These are phyloP conservation scores for Aspergillus coremiiformis DNA, from an alignment of 495 filamentous ascomycete species.

Conservation along the genomic window DNA sequence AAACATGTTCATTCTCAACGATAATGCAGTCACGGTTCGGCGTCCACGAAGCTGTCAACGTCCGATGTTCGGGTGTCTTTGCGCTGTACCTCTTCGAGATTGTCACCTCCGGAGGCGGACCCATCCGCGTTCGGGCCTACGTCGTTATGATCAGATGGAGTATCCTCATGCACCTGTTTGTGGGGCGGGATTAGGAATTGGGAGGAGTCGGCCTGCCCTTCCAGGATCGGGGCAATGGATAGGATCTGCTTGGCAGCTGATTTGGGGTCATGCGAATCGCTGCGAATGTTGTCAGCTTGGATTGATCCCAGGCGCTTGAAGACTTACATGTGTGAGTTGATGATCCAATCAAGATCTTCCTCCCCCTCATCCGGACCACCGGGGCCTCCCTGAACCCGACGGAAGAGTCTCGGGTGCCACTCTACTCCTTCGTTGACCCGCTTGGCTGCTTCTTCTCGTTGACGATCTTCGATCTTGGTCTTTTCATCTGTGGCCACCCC, in stretches of 20 bases:
- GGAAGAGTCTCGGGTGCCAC: slow-evolving; percentile 85
- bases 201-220: slow-evolving; percentile 51
- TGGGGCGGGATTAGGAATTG: slow-evolving; percentile 39
- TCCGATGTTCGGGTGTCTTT: slow-evolving; percentile 43
- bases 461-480: slow-evolving; percentile 83
- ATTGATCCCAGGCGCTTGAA: not conserved
- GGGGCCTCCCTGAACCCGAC: slow-evolving; percentile 62
- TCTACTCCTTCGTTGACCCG: slow-evolving; percentile 74
- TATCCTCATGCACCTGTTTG: slow-evolving; percentile 8
- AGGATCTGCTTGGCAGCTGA: slow-evolving; percentile 78
- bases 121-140: slow-evolving; percentile 4
- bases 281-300: slow-evolving; percentile 25
- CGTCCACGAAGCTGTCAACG: slow-evolving; percentile 55
- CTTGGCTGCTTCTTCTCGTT: slow-evolving; percentile 80
- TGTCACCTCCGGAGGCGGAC: slow-evolving; percentile 5
- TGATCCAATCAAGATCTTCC: slow-evolving; percentile 87
- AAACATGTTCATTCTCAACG: not conserved
- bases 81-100: slow-evolving; percentile 27
- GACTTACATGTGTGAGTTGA: slow-evolving; percentile 78
- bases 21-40: slow-evolving; percentile 3
- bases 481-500: slow-evolving; percentile 90
- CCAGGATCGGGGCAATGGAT: slow-evolving; percentile 76
- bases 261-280: slow-evolving; percentile 60
- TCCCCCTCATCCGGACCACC: slow-evolving; percentile 75
- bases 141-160: slow-evolving; percentile 6